Evolutionary conservation across 2,329 filamentous ascomycete genomes (phyloP).

Genomic region (Calonectria pauciramosa): DNA sequence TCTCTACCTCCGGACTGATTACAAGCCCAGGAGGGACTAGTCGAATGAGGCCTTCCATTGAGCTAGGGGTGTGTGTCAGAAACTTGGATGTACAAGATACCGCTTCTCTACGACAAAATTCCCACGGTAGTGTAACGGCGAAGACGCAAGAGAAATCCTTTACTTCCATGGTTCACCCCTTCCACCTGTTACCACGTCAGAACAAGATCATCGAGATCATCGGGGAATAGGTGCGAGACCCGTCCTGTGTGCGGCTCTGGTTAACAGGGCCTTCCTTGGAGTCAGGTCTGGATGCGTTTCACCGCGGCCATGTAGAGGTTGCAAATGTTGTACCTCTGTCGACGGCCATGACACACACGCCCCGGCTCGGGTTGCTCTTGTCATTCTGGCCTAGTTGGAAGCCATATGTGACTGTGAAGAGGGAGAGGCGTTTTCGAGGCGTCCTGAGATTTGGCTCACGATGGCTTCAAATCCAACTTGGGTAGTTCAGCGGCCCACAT

Average conservation of each 20-base stretch:
- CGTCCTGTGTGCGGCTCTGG: not conserved
- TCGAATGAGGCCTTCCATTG: slow-evolving; percentile 13
- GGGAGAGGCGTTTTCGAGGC: slow-evolving; percentile 3
- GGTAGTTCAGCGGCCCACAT: not conserved
- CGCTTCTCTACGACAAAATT: slow-evolving; percentile 10
- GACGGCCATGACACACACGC: not conserved
- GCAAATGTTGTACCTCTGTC: not conserved
- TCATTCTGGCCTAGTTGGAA: not conserved
- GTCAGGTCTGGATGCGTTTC: not conserved
- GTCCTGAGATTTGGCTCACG: not conserved
- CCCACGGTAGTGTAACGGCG: not conserved
- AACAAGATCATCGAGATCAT: not conserved
- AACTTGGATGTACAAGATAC: slow-evolving; percentile 8
- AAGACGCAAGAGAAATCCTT: not conserved
- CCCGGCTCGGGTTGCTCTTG: not conserved
- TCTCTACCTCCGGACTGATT: not conserved
- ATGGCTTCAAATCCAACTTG: slow-evolving; percentile 3
- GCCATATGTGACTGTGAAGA: not conserved
- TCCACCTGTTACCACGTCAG: not conserved
- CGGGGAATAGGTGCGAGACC: slow-evolving; percentile 4
- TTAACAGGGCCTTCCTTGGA: slow-evolving; percentile 3
- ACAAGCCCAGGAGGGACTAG: slow-evolving; percentile 3
- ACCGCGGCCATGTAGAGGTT: not conserved
- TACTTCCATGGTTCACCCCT: not conserved
- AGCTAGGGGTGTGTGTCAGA: slow-evolving; percentile 16